Percentiles rank a stretch among this genome's conserved stretches.
Evolutionary conservation across 352 stramenopile genomes (phyloP).

Genomic region (Blastocystis sp.): DNA sequence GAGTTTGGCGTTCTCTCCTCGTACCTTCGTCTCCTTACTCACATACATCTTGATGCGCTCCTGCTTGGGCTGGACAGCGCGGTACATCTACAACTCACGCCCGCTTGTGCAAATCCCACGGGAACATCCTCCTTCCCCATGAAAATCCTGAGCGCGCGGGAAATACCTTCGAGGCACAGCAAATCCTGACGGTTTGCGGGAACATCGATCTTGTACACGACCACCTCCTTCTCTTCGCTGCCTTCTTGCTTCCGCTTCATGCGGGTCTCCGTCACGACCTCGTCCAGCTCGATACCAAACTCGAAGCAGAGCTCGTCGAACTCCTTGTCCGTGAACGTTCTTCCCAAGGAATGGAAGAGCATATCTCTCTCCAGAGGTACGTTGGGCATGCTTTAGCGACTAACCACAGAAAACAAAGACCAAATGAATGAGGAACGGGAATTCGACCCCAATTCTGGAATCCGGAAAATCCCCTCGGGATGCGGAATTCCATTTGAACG

Average conservation of each 20-base stretch:
- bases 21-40: conserved; percentile 54
- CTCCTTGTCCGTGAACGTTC: conserved; percentile 94
- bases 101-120: conserved; percentile 19
- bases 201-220: conserved; percentile 99
- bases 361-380: conserved; percentile 92
- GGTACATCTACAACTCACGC: conserved; percentile 18
- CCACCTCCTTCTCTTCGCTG: conserved; percentile 75
- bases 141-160: conserved; percentile 91
- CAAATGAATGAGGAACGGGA: background rate
- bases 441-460: background rate
- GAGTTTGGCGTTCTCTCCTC: background rate
- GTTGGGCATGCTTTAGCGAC: conserved; percentile 86
- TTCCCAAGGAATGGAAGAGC: conserved; percentile 91
- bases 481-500: background rate
- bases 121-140: conserved; percentile 88
- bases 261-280: conserved; percentile 81
- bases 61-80: conserved; percentile 48
- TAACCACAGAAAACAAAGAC: background rate
- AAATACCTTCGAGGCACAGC: conserved; percentile 95
- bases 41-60: conserved; percentile 64
- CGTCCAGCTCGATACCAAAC: conserved; percentile 97
- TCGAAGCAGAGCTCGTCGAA: conserved; percentile 99
- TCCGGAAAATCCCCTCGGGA: background rate
- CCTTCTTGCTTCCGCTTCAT: conserved; percentile 74
- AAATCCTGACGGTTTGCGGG: conserved; percentile 99